Percentiles rank a stretch among this genome's conserved stretches.
phyloP scores from a whole-genome alignment of 2,329 filamentous ascomycete species.

The Domatiomyces globalis region DNA sequence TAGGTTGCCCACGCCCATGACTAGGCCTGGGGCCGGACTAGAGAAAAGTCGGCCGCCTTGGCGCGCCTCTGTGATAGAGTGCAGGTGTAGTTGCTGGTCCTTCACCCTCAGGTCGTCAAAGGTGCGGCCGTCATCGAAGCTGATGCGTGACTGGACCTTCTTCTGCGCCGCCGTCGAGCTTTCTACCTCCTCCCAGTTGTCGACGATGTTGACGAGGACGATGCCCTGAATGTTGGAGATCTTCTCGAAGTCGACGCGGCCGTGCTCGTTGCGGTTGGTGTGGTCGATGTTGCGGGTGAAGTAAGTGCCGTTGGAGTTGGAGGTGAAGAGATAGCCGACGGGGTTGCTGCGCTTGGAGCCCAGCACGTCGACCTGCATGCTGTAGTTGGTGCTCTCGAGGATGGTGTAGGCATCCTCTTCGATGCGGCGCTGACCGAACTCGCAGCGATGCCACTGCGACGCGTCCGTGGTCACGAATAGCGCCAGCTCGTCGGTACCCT shows the following conservation, averaged over 20 bases:
- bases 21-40: slow-evolving; percentile 78
- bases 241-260: slow-evolving; percentile 89
- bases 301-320: slow-evolving; percentile 93
- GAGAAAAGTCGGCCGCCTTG: slow-evolving; percentile 84
- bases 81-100: slow-evolving; percentile 61
- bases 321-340: slow-evolving; percentile 84
- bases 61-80: slow-evolving; percentile 73
- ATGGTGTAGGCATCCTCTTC: slow-evolving; percentile 82
- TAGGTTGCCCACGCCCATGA: slow-evolving; percentile 89
- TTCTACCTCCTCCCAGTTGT: slow-evolving; percentile 67
- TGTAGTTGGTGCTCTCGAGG: slow-evolving; percentile 92
- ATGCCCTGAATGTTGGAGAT: slow-evolving; percentile 83
- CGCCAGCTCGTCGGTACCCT: slow-evolving; percentile 75
- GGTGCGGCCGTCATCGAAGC: slow-evolving; percentile 85
- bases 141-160: slow-evolving; percentile 61
- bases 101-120: slow-evolving; percentile 60
- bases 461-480: slow-evolving; percentile 80
- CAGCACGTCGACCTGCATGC: slow-evolving; percentile 90
- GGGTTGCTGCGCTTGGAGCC: slow-evolving; percentile 48
- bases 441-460: slow-evolving; percentile 73
- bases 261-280: slow-evolving; percentile 66
- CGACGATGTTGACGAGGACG: slow-evolving; percentile 74
- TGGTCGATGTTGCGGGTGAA: slow-evolving; percentile 86
- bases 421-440: slow-evolving; percentile 75
- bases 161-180: slow-evolving; percentile 44